Evolutionary conservation across 2,329 filamentous ascomycete genomes (phyloP).

Genomic region (Aspergillus pseudotamarii): DNA sequence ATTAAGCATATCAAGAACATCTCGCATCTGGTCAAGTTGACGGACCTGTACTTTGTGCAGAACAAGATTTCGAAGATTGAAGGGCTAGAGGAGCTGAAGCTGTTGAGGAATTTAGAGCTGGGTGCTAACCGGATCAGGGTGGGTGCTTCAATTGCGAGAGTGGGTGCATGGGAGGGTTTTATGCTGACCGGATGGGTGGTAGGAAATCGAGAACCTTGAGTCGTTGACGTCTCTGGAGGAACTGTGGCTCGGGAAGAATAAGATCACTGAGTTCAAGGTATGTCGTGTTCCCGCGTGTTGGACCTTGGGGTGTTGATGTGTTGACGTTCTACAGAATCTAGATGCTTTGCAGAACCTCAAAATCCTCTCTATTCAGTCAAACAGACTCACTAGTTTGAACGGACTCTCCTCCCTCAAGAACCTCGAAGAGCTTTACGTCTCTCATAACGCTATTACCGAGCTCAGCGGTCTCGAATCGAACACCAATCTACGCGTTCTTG

Average conservation of each 20-base stretch:
- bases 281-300: neutral
- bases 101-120: constrained; percentile 82
- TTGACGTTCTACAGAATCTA: constrained; percentile 56
- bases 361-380: constrained; percentile 92
- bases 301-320: constrained; percentile 6
- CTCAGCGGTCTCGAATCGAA: constrained; percentile 73
- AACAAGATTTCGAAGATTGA: constrained; percentile 93
- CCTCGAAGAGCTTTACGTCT: constrained; percentile 93
- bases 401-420: constrained; percentile 73
- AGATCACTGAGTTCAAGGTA: constrained; percentile 79
- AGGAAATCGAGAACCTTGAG: constrained; percentile 83
- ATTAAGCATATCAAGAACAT: constrained; percentile 97
- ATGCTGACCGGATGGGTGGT: constrained; percentile 12
- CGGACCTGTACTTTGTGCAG: constrained; percentile 87
- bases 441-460: constrained; percentile 84
- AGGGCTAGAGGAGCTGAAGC: constrained; percentile 72
- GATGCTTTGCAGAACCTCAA: constrained; percentile 75
- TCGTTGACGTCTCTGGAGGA: constrained; percentile 77
- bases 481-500: constrained; percentile 72
- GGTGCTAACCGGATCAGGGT: constrained; percentile 86
- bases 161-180: neutral
- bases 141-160: constrained; percentile 20
- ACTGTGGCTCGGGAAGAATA: constrained; percentile 95
- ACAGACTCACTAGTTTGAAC: constrained; percentile 78
- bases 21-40: constrained; percentile 73